Evolutionary conservation across 495 filamentous ascomycete genomes (phyloP).

Genomic region (Platismatia glauca): DNA sequence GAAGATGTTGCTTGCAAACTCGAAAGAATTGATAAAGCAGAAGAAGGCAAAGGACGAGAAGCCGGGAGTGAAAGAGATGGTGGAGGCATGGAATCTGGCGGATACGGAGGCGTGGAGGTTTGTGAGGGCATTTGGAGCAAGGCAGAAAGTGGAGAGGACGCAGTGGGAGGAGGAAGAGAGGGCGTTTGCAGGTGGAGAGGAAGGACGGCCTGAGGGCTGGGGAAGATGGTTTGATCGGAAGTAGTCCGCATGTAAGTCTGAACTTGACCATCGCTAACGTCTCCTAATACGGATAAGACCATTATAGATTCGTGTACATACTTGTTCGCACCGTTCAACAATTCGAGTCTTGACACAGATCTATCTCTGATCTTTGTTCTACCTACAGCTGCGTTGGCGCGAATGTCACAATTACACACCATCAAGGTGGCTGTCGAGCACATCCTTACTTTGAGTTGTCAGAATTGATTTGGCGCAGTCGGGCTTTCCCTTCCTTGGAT

Average conservation of each 20-base stretch:
- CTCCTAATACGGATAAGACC: background rate
- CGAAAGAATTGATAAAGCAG: conserved; percentile 44
- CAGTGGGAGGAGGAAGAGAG: conserved; percentile 67
- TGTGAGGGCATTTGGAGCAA: conserved; percentile 59
- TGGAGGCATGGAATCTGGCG: conserved; percentile 89
- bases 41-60: conserved; percentile 29
- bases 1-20: conserved; percentile 52
- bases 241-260: background rate
- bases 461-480: background rate
- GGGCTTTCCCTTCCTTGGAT: background rate
- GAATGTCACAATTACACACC: too few species aligned
- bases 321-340: background rate
- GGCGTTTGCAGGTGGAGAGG: conserved; percentile 46
- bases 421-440: background rate
- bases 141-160: conserved; percentile 49
- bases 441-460: background rate
- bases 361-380: background rate
- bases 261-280: background rate
- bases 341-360: background rate
- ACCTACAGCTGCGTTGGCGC: background rate
- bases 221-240: conserved; percentile 21
- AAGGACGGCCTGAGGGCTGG: conserved; percentile 11
- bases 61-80: conserved; percentile 25
- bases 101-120: conserved; percentile 94
- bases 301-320: background rate